Evolutionary conservation across 495 filamentous ascomycete species (phyloP).

Genomic region (Aspergillus homomorphus): DNA sequence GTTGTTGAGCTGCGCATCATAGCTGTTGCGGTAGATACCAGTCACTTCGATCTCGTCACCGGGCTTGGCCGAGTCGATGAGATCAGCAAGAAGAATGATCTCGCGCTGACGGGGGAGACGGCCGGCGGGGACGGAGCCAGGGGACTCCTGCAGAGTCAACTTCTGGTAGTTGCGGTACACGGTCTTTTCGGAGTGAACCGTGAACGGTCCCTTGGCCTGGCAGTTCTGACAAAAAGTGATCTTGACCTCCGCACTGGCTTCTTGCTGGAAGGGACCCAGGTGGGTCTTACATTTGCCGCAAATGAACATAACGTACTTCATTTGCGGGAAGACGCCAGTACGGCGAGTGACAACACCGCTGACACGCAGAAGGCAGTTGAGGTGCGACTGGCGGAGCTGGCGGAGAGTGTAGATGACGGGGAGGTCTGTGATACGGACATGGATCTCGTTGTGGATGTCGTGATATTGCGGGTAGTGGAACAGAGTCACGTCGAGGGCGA

Average conservation of each 20-base stretch:
- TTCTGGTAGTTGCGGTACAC: conserved; percentile 99
- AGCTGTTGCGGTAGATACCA: conserved; percentile 97
- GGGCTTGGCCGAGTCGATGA: conserved; percentile 95
- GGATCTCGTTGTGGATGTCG: conserved; percentile 95
- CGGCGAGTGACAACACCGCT: conserved; percentile 93
- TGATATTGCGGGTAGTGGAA: conserved; percentile 97
- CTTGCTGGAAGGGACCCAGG: conserved; percentile 94
- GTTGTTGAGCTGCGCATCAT: conserved; percentile 95
- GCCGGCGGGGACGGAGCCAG: conserved; percentile 93
- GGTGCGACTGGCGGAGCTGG: conserved; percentile 90
- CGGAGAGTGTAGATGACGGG: conserved; percentile 96
- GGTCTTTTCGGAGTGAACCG: conserved; percentile 93
- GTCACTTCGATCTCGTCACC: conserved; percentile 98
- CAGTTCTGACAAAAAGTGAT: conserved; percentile 97
- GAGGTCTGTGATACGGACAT: conserved; percentile 93
- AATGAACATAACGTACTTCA: conserved; percentile 97
- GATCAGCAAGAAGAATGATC: conserved; percentile 92
- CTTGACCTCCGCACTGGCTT: conserved; percentile 92
- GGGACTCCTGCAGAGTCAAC: conserved; percentile 94
- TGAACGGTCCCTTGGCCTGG: conserved; percentile 93
- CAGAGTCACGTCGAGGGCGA: conserved; percentile 91
- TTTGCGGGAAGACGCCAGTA: conserved; percentile 95
- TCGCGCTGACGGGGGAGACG: conserved; percentile 93
- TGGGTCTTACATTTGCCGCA: conserved; percentile 90
- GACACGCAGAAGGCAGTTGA: conserved; percentile 95